A percentile compares a stretch with the other conserved stretches of the same genome.
Evolutionary conservation across 140 eudicot genomes (phyloP).

Genomic region (Oenanthe javanica): DNA sequence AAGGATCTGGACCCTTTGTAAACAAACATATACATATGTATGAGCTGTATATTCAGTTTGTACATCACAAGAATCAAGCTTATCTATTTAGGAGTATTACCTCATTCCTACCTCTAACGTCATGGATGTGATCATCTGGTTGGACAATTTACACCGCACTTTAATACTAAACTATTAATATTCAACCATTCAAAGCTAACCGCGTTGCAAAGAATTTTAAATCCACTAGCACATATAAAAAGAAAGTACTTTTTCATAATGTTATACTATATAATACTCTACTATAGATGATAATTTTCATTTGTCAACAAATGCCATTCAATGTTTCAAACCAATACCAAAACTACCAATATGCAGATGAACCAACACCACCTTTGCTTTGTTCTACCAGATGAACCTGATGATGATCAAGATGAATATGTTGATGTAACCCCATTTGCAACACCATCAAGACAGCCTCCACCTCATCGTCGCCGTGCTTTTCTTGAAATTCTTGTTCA

Average conservation of each 20-base stretch:
- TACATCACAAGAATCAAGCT: background rate
- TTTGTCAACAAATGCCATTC: background rate
- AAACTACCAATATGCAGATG: background rate
- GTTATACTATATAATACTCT: too few relatives aligned
- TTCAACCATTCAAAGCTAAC: background rate
- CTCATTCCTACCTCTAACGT: background rate
- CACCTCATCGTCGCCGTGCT: slow-evolving; percentile 23
- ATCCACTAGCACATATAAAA: background rate
- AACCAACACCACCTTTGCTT: slow-evolving; percentile 28
- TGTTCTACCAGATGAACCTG: slow-evolving; percentile 48
- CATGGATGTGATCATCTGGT: background rate
- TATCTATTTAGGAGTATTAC: background rate
- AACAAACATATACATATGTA: too few relatives aligned
- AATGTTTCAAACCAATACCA: background rate
- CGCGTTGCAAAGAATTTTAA: background rate
- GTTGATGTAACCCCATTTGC: slow-evolving; percentile 10
- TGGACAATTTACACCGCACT: background rate
- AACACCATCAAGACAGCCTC: slow-evolving; percentile 7
- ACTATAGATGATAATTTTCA: too few relatives aligned
- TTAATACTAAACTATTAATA: too few relatives aligned
- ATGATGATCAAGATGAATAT: slow-evolving; percentile 23
- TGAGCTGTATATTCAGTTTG: background rate
- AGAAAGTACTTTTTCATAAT: too few relatives aligned
- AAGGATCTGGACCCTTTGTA: too few relatives aligned
- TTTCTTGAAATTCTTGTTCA: slow-evolving; percentile 18